These are phyloP conservation scores for Kazachstania africana DNA, from an alignment of 805 yeast species.

Conservation along the genomic window DNA sequence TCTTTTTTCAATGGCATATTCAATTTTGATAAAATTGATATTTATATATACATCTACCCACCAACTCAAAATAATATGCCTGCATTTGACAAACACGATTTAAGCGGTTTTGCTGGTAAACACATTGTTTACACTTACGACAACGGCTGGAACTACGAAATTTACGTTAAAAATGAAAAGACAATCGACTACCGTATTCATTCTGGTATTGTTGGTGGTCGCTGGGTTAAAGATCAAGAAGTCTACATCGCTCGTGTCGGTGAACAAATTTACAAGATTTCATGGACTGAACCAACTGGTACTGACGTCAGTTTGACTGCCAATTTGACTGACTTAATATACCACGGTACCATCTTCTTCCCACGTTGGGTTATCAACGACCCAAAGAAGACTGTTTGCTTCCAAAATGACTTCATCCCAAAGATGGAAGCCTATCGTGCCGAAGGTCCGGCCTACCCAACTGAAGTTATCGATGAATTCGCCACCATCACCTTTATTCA, in stretches of 20 bases:
- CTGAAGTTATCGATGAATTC: not conserved
- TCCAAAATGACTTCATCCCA: not conserved
- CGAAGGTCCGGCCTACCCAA: not conserved
- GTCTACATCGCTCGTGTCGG: not conserved
- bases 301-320: not conserved
- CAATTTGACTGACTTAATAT: not conserved
- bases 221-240: not conserved
- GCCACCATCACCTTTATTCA: not conserved
- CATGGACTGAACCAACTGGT: not conserved
- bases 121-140: not conserved
- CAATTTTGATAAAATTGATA: too few relatives aligned
- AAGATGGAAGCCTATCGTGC: not conserved
- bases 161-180: too few relatives aligned
- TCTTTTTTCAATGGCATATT: too few relatives aligned
- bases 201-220: not conserved
- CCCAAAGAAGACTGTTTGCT: conserved; percentile 1
- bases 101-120: not conserved
- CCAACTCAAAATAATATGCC: too few relatives aligned
- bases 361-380: not conserved
- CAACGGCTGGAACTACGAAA: not conserved
- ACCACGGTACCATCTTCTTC: not conserved
- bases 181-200: not conserved
- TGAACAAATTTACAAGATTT: not conserved
- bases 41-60: too few relatives aligned
- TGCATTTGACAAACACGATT: not conserved